phyloP scores from a whole-genome alignment of 768 basidiomycete genomes.

The Auriscalpium vulgare region DNA sequence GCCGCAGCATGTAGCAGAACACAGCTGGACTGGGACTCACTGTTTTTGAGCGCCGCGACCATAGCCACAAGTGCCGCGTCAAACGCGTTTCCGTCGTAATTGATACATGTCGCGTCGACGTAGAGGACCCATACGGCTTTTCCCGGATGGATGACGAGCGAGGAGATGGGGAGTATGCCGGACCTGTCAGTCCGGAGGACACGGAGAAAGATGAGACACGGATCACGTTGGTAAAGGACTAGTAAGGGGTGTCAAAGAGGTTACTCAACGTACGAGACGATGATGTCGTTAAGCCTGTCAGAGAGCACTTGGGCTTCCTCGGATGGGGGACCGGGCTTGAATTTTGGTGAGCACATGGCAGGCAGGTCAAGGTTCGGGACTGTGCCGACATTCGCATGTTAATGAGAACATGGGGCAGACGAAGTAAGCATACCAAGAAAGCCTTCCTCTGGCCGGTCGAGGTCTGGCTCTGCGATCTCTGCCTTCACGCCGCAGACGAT shows the following conservation, averaged over 20 bases:
- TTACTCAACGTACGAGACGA: conserved; percentile 51
- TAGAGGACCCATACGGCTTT: conserved; percentile 92
- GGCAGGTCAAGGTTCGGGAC: conserved; percentile 95
- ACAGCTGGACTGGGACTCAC: conserved; percentile 36
- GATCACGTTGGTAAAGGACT: not conserved
- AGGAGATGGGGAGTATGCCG: conserved; percentile 50
- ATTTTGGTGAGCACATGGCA: conserved; percentile 85
- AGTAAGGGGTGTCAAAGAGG: not conserved
- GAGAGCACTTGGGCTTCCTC: conserved; percentile 93
- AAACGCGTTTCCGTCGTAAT: conserved; percentile 94
- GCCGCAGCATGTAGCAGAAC: not conserved
- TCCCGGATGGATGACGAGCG: conserved; percentile 72
- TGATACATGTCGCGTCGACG: conserved; percentile 90
- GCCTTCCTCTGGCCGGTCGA: conserved; percentile 66
- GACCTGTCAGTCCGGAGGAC: conserved; percentile 38
- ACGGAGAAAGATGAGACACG: not conserved
- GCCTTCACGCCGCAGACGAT: conserved; percentile 95
- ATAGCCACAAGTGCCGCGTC: conserved; percentile 87
- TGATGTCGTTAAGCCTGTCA: conserved; percentile 68
- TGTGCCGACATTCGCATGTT: conserved; percentile 20
- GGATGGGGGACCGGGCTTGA: conserved; percentile 90
- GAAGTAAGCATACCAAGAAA: conserved; percentile 59
- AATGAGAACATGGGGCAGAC: too few species aligned
- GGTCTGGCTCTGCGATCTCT: conserved; percentile 85
- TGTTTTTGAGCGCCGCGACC: conserved; percentile 78